Conservation (phyloP, 2,329 filamentous ascomycete genomes). For the Fusarium piperis region DNA sequence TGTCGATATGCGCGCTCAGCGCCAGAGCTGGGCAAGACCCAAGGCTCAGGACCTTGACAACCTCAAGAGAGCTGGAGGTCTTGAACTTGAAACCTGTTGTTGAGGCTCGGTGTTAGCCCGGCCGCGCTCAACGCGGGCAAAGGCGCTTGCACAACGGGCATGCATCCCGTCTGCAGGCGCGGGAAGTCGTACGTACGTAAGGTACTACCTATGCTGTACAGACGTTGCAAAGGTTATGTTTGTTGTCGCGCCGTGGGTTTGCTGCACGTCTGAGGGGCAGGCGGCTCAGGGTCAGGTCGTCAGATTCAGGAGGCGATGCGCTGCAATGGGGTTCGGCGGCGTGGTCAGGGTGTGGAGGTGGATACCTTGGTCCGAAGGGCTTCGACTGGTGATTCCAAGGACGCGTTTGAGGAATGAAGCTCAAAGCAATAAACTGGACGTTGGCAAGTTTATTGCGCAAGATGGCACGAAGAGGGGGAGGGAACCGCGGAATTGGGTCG, state of each 20-base stretch:
- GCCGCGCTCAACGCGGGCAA: constrained; percentile 14
- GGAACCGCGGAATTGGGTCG: constrained; percentile 28
- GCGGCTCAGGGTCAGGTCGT: constrained; percentile 10
- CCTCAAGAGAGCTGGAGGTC: background rate
- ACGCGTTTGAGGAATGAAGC: constrained; percentile 25
- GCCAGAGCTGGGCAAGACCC: background rate
- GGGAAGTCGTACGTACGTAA: constrained; percentile 13
- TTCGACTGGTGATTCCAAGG: background rate
- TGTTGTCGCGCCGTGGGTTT: constrained; percentile 7
- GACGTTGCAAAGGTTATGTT: constrained; percentile 14
- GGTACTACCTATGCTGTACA: constrained; percentile 8
- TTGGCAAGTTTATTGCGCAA: constrained; percentile 22
- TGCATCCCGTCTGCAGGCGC: constrained; percentile 2
- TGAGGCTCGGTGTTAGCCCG: constrained; percentile 27
- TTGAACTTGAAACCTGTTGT: constrained; percentile 25
- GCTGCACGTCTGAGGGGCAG: constrained; percentile 29
- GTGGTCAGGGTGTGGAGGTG: constrained; percentile 23
- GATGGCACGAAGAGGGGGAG: constrained; percentile 28
- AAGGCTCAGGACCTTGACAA: background rate
- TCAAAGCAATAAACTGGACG: constrained; percentile 21
- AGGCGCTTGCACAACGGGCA: constrained; percentile 9
- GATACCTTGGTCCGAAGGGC: constrained; percentile 1
- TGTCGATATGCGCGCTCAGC: background rate
- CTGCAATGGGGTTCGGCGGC: constrained; percentile 7
- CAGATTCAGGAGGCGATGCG: constrained; percentile 26